Evolutionary conservation across 2,329 filamentous ascomycete genomes (phyloP), one percentile per base, ranked within the genome.

Genomic region (Colletotrichum sp.): DNA sequence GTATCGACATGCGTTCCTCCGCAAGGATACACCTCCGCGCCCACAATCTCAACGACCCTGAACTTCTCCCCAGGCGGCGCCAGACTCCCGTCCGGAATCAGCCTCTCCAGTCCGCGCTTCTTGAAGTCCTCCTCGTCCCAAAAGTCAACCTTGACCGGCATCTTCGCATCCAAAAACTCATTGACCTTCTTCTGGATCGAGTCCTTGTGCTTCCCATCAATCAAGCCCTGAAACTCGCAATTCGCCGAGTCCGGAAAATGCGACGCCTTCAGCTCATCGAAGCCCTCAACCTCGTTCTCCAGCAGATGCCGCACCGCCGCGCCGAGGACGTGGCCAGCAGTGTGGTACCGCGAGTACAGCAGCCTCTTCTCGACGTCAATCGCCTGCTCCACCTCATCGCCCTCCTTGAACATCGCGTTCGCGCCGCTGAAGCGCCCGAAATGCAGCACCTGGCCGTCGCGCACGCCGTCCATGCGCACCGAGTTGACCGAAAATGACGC

Each of bases 271-370:
- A 92, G 85, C 81, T 95, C 94, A 73, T 91, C 89, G 75, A 93
- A 92, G 26, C 85, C 86, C 1, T 84, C 84, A 15, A 93, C 82
- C 69, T 91, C 82, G 3, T 86, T 83, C 77, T 89, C 87, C 2
- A 91, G 83, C 0, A 94, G 87, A 69, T 89, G 86, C 2, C 91
- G 88, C n/a, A 95, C 91, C 0, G 94, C 93, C 1, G 91, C 84
- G 4, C 94, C 93, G 1, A 95, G 88, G 5, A 95, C 90, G 79
- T 96, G 94, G 39, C 94, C 94, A 0, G 93, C 94, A 0, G 94
- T 95, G 83, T 96, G 94, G 1, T 93, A 88, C 1, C 93, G 90
- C 1, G 93, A 95, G 84, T 93, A 92, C 1, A 94, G 86, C 1
- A 87, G 80, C 1, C 94, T 89, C 78, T 92, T 93, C 21, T 90